Evolutionary conservation across 306 rosid species (phyloP).

Genomic region (Trifolium repens): DNA sequence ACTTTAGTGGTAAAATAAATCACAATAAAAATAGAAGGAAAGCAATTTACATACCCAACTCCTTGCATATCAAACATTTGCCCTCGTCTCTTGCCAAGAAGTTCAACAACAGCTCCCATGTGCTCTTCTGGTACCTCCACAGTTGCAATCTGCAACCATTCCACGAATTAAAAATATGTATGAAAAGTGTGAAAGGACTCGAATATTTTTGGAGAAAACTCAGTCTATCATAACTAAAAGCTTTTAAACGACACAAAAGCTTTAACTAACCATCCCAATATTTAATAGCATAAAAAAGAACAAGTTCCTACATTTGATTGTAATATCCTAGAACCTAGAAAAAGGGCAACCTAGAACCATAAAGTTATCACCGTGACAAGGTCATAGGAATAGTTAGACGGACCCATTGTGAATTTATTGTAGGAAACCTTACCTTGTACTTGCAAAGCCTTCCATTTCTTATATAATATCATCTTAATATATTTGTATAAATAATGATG

Average conservation of each 20-base stretch:
- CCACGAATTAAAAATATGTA: conserved; percentile 39
- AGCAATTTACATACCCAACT: conserved; percentile 72
- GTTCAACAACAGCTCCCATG: conserved; percentile 96
- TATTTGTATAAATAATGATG: conserved; percentile 13
- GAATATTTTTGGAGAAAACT: neutral
- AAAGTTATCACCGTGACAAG: neutral
- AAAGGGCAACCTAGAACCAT: neutral
- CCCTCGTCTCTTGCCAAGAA: conserved; percentile 95
- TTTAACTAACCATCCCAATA: conserved; percentile 16
- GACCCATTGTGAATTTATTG: neutral
- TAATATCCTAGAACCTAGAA: conserved; percentile 25
- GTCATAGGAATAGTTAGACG: neutral
- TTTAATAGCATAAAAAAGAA: neutral
- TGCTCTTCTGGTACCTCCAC: conserved; percentile 98
- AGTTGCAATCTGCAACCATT: conserved; percentile 76
- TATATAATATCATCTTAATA: conserved; percentile 27
- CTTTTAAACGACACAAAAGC: conserved; percentile 14
- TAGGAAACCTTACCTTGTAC: neutral
- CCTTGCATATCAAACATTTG: conserved; percentile 98
- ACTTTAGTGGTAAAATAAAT: conserved; percentile 11
- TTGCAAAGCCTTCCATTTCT: conserved; percentile 12
- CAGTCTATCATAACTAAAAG: conserved; percentile 2
- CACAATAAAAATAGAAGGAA: conserved; percentile 40
- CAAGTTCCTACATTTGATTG: conserved; percentile 4
- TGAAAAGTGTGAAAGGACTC: conserved; percentile 26